These are phyloP conservation scores for Chytriomyces hyalinus DNA, from an alignment of 192 early-diverging fungal genomes.

Conservation along the genomic window DNA sequence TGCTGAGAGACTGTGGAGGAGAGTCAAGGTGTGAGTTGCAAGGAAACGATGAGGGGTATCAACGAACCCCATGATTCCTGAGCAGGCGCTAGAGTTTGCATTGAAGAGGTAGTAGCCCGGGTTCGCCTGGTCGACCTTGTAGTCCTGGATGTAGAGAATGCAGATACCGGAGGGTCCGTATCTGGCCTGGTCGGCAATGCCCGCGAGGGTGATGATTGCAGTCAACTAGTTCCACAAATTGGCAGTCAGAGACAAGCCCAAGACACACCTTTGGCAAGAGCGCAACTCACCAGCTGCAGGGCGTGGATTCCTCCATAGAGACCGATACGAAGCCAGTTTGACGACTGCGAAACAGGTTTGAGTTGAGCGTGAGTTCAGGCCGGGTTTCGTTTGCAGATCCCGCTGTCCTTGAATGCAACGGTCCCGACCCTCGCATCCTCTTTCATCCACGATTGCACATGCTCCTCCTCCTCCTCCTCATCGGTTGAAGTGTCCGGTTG, in stretches of 20 bases:
- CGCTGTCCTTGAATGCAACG: too few species aligned
- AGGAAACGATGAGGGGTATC: not conserved
- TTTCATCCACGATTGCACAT: too few species aligned
- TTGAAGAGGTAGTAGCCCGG: slow-evolving; percentile 40
- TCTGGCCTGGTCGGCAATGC: slow-evolving; percentile 40
- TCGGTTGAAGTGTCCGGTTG: too few species aligned
- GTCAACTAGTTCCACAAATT: slow-evolving; percentile 6
- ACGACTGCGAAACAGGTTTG: slow-evolving; percentile 17
- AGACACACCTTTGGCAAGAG: too few species aligned
- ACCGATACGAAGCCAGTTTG: slow-evolving; percentile 37
- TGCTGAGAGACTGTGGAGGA: slow-evolving; percentile 24
- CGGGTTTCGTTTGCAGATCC: too few species aligned
- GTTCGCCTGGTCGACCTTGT: slow-evolving; percentile 26
- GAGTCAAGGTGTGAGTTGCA: not conserved
- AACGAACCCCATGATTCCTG: slow-evolving; percentile 28
- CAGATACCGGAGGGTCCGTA: slow-evolving; percentile 41
- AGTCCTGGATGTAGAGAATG: slow-evolving; percentile 38
- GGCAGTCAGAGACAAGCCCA: not conserved
- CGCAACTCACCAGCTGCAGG: slow-evolving; percentile 7
- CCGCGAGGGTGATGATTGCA: slow-evolving; percentile 37
- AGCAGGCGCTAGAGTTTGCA: slow-evolving; percentile 34
- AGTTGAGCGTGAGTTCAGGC: too few species aligned
- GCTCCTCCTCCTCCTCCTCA: too few species aligned
- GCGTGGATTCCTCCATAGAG: slow-evolving; percentile 35
- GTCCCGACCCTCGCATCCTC: too few species aligned